A percentile compares a stretch with the other conserved stretches of the same genome.
phyloP scores from a whole-genome alignment of 306 rosid species.

The Senna siamea region DNA sequence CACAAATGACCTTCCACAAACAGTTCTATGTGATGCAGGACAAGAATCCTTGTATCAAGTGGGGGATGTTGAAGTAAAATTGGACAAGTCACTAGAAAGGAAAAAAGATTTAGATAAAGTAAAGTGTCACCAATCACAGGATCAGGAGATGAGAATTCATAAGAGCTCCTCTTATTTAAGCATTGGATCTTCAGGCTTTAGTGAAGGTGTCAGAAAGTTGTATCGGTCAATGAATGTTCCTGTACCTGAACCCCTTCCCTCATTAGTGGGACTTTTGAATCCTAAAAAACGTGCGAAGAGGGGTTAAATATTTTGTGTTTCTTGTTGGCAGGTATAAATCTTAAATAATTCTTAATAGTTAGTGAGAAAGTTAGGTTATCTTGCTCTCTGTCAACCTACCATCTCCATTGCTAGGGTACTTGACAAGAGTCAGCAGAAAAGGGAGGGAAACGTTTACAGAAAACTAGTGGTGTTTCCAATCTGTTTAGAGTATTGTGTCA shows the following conservation, averaged over 20 bases:
- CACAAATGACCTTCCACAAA: slow-evolving; percentile 38
- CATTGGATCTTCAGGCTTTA: slow-evolving; percentile 60
- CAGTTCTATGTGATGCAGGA: slow-evolving; percentile 34
- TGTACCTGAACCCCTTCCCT: slow-evolving; percentile 80
- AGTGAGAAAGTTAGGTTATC: too few species aligned
- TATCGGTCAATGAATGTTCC: slow-evolving; percentile 75
- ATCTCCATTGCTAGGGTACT: too few species aligned
- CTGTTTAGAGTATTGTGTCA: too few species aligned
- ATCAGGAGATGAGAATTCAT: slow-evolving; percentile 41
- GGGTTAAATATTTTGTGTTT: slow-evolving; percentile 37
- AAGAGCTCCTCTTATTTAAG: slow-evolving; percentile 39
- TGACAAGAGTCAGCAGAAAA: too few species aligned
- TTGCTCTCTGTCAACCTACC: too few species aligned
- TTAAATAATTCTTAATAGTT: background rate
- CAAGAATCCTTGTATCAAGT: slow-evolving; percentile 33
- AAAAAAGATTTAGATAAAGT: slow-evolving; percentile 30
- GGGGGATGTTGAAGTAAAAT: slow-evolving; percentile 43
- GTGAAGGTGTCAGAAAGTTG: slow-evolving; percentile 54
- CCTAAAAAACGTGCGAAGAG: slow-evolving; percentile 64
- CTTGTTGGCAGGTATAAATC: slow-evolving; percentile 5
- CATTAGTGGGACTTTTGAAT: slow-evolving; percentile 63
- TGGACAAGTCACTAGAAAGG: slow-evolving; percentile 35
- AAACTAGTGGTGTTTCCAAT: too few species aligned
- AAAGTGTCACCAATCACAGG: slow-evolving; percentile 36
- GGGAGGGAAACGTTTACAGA: too few species aligned